Percentiles rank a stretch among this genome's conserved stretches.
Conservation (phyloP, 1,284 basidiomycete genomes). For the Rhodotorula sp. region DNA sequence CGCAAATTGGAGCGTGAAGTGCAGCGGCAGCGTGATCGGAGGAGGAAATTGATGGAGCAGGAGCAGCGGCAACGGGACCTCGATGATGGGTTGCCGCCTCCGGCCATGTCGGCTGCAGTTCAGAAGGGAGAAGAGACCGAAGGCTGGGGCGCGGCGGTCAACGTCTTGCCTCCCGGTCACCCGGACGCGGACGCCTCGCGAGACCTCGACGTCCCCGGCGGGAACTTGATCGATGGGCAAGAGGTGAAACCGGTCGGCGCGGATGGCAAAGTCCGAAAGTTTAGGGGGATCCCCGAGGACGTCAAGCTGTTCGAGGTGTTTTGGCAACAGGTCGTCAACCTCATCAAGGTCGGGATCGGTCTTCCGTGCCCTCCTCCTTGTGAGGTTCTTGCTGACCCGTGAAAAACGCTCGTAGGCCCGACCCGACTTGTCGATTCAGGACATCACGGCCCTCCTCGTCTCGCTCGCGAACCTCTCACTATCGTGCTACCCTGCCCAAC, state of each 20-base stretch:
- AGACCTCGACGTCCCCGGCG: conserved; percentile 21
- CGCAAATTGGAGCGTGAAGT: conserved; percentile 79
- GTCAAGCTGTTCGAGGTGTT: conserved; percentile 93
- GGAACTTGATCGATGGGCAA: conserved; percentile 35
- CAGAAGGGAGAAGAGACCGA: conserved; percentile 28
- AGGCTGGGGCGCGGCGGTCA: conserved; percentile 31
- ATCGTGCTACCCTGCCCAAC: conserved; percentile 88
- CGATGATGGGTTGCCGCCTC: conserved; percentile 54
- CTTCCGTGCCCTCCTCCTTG: too few relatives aligned
- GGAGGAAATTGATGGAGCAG: conserved; percentile 51
- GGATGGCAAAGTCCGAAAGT: conserved; percentile 62
- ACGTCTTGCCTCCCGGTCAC: conserved; percentile 7
- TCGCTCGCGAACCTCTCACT: conserved; percentile 88
- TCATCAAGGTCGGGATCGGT: conserved; percentile 75
- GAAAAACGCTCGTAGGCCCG: conserved; percentile 63
- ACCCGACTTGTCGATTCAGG: conserved; percentile 90
- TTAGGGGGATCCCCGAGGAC: conserved; percentile 86
- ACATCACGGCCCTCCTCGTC: conserved; percentile 87
- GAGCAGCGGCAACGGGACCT: conserved; percentile 44
- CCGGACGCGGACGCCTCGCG: conserved; percentile 9
- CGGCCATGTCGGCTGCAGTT: background rate
- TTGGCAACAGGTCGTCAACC: conserved; percentile 95
- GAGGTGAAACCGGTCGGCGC: conserved; percentile 4
- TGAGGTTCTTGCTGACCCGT: too few relatives aligned
- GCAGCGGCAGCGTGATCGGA: conserved; percentile 57